Evolutionary conservation across 176 grass and related monocot species (phyloP).

Genomic region (Dactylis glomerata): DNA sequence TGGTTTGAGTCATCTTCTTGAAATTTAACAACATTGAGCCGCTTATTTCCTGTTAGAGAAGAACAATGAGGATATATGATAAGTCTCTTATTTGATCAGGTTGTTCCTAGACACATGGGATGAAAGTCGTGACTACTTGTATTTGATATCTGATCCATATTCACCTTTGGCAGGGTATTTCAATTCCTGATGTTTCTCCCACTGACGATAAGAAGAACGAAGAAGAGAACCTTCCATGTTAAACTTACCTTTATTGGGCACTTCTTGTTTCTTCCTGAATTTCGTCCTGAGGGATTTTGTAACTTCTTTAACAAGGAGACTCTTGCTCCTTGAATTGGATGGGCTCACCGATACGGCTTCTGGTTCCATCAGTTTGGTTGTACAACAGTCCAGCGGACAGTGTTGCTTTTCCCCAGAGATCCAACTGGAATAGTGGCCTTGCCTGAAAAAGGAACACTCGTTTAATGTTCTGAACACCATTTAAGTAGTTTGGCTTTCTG

Average conservation of each 20-base stretch:
- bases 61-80: background rate
- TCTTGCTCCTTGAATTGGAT: background rate
- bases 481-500: background rate
- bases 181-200: background rate
- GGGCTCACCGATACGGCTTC: background rate
- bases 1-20: background rate
- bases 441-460: background rate
- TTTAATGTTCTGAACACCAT: background rate
- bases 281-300: background rate
- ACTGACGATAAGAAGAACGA: background rate
- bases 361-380: background rate
- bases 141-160: background rate
- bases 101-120: background rate
- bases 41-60: background rate
- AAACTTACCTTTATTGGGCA: background rate
- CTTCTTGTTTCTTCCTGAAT: background rate
- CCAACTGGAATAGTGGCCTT: background rate
- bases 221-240: background rate
- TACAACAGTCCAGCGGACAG: background rate
- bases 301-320: background rate
- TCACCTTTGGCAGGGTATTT: background rate
- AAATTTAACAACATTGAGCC: background rate
- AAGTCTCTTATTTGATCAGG: background rate
- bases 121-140: background rate
- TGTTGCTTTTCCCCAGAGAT: background rate